These are phyloP conservation scores for Phytophthora sojae DNA, from an alignment of 352 stramenopile species.

Conservation along the genomic window DNA sequence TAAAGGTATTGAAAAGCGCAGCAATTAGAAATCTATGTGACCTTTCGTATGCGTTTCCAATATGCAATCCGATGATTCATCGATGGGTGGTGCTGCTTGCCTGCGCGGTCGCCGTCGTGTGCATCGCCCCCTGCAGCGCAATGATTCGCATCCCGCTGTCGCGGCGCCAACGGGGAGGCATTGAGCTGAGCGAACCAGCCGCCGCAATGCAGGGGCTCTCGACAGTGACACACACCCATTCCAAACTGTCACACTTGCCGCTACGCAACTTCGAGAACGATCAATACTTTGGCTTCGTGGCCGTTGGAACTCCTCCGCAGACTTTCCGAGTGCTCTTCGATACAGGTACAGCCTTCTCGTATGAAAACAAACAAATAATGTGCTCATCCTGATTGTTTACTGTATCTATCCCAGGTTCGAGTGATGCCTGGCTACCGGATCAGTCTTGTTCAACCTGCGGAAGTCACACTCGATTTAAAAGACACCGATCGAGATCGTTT, in stretches of 20 bases:
- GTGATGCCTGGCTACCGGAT: constrained; percentile 44
- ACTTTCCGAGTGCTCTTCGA: constrained; percentile 32
- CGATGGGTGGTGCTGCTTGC: neutral
- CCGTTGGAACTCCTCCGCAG: constrained; percentile 46
- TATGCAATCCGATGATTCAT: neutral
- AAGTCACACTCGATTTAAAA: constrained; percentile 52
- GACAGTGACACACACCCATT: neutral
- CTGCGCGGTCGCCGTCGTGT: neutral
- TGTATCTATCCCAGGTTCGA: constrained; percentile 33
- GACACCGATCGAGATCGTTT: constrained; percentile 42
- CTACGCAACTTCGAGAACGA: constrained; percentile 37
- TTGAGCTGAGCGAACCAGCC: neutral
- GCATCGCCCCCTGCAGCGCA: neutral
- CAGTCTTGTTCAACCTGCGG: constrained; percentile 64
- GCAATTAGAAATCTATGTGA: too few species aligned
- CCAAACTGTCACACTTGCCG: constrained; percentile 20
- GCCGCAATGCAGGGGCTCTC: constrained; percentile 3
- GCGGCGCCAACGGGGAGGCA: neutral
- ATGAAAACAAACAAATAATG: neutral
- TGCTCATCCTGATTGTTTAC: neutral
- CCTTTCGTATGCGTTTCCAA: too few species aligned
- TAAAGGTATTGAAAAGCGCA: too few species aligned
- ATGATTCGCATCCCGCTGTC: constrained; percentile 10
- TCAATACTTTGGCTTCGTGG: constrained; percentile 38
- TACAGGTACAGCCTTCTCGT: neutral